phyloP scores from a whole-genome alignment of 352 stramenopile genomes.

The Hyphochytrium catenoides region DNA sequence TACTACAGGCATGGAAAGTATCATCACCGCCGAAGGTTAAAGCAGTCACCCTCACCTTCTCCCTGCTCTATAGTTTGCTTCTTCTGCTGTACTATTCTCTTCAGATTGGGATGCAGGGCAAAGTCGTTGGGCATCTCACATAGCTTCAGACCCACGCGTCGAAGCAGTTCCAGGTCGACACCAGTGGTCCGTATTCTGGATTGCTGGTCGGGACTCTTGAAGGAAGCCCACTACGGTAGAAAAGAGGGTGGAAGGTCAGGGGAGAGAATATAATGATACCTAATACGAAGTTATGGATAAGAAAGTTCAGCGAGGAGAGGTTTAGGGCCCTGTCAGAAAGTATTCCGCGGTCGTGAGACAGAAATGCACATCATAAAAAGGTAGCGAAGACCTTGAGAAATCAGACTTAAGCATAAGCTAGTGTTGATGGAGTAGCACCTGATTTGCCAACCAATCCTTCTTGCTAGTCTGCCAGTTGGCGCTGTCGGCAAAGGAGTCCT shows the following conservation, averaged over 20 bases:
- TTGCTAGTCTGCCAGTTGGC: conserved; percentile 73
- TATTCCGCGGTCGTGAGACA: too few species aligned
- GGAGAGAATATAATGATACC: too few species aligned
- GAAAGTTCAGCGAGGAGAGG: too few species aligned
- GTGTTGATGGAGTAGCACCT: too few species aligned
- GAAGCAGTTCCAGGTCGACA: conserved; percentile 69
- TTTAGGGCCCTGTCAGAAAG: too few species aligned
- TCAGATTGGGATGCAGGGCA: conserved; percentile 74
- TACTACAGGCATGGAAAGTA: too few species aligned
- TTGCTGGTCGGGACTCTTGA: conserved; percentile 85
- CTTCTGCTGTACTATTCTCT: conserved; percentile 72
- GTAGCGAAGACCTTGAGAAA: too few species aligned
- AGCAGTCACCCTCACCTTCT: conserved; percentile 31
- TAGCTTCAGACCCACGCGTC: conserved; percentile 65
- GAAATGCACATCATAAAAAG: too few species aligned
- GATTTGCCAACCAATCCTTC: conserved; percentile 84
- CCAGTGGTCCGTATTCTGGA: conserved; percentile 71
- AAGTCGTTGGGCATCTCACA: conserved; percentile 56
- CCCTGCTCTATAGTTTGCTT: conserved; percentile 41
- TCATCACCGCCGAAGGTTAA: too few species aligned
- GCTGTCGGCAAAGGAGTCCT: conserved; percentile 70
- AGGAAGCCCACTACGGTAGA: conserved; percentile 80
- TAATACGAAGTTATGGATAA: too few species aligned
- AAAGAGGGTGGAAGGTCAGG: too few species aligned
- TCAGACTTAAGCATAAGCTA: too few species aligned